Percentiles rank a stretch among this genome's conserved stretches.
phyloP scores from a whole-genome alignment of 2,329 filamentous ascomycete genomes.

The Trichoderma simmonsii region DNA sequence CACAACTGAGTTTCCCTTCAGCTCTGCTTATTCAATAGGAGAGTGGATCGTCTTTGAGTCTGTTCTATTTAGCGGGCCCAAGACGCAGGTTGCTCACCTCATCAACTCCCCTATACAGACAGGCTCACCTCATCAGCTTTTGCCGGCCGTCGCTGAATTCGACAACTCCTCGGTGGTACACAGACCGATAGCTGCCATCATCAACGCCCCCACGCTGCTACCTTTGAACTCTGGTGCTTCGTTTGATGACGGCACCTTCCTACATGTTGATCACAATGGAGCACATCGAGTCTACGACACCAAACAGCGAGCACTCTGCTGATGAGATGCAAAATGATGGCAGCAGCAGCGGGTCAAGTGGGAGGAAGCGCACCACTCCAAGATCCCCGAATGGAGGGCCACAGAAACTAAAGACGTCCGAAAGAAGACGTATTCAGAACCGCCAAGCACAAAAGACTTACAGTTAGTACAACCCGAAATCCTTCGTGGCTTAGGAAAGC shows the following conservation, averaged over 20 bases:
- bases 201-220: neutral
- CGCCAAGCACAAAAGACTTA: conserved; percentile 50
- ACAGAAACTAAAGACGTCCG: conserved; percentile 16
- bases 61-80: neutral
- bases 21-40: neutral
- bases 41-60: neutral
- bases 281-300: neutral
- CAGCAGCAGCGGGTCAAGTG: neutral
- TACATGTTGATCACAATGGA: neutral
- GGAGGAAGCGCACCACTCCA: neutral
- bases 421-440: conserved; percentile 29
- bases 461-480: conserved; percentile 33
- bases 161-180: neutral
- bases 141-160: neutral
- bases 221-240: neutral
- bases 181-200: conserved; percentile 2
- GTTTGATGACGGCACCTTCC: neutral
- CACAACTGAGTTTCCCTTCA: too few species aligned
- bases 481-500: neutral
- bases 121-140: neutral
- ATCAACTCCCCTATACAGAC: neutral
- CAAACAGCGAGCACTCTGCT: neutral
- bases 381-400: neutral
- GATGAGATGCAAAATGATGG: neutral
- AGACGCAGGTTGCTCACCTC: neutral